Conservation (phyloP, 805 yeast species). For the Metschnikowia gelsemii region DNA sequence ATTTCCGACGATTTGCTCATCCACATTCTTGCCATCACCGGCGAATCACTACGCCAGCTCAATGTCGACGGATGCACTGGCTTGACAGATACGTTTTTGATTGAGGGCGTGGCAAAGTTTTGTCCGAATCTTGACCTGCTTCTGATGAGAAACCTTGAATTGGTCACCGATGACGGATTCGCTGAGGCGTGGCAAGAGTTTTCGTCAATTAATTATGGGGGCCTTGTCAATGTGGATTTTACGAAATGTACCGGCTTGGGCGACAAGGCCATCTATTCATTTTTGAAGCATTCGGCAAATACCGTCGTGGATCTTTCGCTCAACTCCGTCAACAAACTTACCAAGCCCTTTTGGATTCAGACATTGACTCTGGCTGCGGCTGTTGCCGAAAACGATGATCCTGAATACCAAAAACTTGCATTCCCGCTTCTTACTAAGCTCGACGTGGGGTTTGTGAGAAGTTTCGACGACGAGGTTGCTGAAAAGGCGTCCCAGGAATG, state of each 20-base stretch:
- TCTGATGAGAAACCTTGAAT: slow-evolving; percentile 59
- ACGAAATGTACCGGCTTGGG: slow-evolving; percentile 65
- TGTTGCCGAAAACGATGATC: background rate
- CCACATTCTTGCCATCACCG: slow-evolving; percentile 58
- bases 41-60: slow-evolving; percentile 57
- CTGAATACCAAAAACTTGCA: slow-evolving; percentile 20
- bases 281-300: slow-evolving; percentile 59
- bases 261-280: slow-evolving; percentile 58
- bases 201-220: slow-evolving; percentile 47
- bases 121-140: slow-evolving; percentile 56
- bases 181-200: slow-evolving; percentile 57
- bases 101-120: slow-evolving; percentile 58
- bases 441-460: slow-evolving; percentile 78
- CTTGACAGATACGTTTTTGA: slow-evolving; percentile 62
- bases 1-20: slow-evolving; percentile 67
- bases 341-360: slow-evolving; percentile 49
- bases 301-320: slow-evolving; percentile 69
- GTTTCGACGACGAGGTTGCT: slow-evolving; percentile 69
- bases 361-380: slow-evolving; percentile 32
- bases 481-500: slow-evolving; percentile 57
- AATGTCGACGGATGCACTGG: slow-evolving; percentile 71
- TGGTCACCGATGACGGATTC: slow-evolving; percentile 68
- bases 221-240: slow-evolving; percentile 59
- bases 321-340: slow-evolving; percentile 66
- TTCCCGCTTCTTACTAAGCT: slow-evolving; percentile 64